Conservation (phyloP, 768 basidiomycete species). For the Filobasidium floriforme region DNA sequence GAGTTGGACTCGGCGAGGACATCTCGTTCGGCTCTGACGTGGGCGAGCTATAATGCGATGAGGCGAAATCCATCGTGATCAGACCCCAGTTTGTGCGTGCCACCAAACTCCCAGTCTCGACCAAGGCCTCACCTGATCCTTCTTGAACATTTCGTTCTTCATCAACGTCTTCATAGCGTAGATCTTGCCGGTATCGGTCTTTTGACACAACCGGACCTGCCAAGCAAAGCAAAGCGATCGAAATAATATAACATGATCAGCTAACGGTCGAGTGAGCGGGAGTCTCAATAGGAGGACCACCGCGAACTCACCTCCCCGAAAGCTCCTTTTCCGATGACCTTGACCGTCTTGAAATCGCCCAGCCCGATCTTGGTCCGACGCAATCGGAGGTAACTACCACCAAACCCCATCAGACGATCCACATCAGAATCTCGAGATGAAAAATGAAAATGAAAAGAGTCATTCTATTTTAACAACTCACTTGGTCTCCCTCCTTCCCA, state of each 20-base stretch:
- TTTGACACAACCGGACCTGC: slow-evolving; percentile 87
- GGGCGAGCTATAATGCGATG: slow-evolving; percentile 64
- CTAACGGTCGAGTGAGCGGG: too few species aligned
- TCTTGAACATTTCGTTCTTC: slow-evolving; percentile 98
- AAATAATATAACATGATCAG: too few species aligned
- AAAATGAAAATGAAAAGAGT: too few species aligned
- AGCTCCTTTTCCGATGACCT: slow-evolving; percentile 97
- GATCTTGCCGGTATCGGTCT: slow-evolving; percentile 92
- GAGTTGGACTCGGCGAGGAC: slow-evolving; percentile 93
- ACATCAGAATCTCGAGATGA: too few species aligned
- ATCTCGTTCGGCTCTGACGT: slow-evolving; percentile 95
- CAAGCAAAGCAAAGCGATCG: too few species aligned
- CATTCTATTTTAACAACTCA: too few species aligned
- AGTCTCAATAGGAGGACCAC: too few species aligned
- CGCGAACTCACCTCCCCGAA: slow-evolving; percentile 77
- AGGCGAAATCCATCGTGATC: too few species aligned
- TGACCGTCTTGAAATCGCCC: slow-evolving; percentile 89
- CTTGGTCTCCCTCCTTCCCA: slow-evolving; percentile 43
- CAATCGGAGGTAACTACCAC: slow-evolving; percentile 79
- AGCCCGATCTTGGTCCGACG: slow-evolving; percentile 81
- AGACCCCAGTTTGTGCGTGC: too few species aligned
- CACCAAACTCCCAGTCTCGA: too few species aligned
- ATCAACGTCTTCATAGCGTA: slow-evolving; percentile 98
- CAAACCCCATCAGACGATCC: too few species aligned
- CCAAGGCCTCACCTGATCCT: slow-evolving; percentile 93